Base-by-base conservation (phyloP, 148 eudicot species). In the Mesembryanthemum crystallinum region DNA sequence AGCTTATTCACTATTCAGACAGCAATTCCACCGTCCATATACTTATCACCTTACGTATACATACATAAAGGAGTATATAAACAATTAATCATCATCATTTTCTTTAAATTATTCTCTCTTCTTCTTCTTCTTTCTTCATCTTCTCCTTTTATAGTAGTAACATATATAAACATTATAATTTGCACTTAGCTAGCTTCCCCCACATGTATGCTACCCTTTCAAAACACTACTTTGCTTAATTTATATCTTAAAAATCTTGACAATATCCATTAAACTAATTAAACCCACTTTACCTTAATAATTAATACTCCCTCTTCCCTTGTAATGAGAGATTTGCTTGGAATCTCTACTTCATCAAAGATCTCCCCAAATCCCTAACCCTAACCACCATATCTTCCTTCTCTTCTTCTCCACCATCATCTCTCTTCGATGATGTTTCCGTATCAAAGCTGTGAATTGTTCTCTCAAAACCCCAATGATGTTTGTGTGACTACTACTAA, bases 401-500 rank as follows among this genome's bases (percentile, higher is more conserved):
- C 30, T 24, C 17, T 24, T 66, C 28, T 21, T 17, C 27, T 25
- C 30, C 14, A 2, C 18, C 17, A 3, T 5, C 23, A 25, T 65
- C 18, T 60, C 43, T 14, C 27, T n/a, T 30, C 25, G 3, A 81
- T 81, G 3, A 81, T 81, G 79, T 76, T 76, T 76, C 76, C 80
- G 45, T 76, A 65, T 45, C 76, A 59, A 76, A 65, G 71, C 39
- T 67, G 80, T 75, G 76, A 80, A 61, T 76, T 81, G 61, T 76
- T 73, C 32, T 81, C 76, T 27, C 76, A 76, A 30, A 23, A 43
- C 59, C 42, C 76, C 9, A 81, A 76, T 20, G 73, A 39, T 21
- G 11, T 27, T 21, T 27, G 25, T 13, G 12, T n/a, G 9, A 13
- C n/a, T 20, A 33, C 10, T 37, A 35, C 15, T 24, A 28, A 57